These are phyloP conservation scores for Fusarium setosum DNA, from an alignment of 2,329 filamentous ascomycete species.

Conservation along the genomic window DNA sequence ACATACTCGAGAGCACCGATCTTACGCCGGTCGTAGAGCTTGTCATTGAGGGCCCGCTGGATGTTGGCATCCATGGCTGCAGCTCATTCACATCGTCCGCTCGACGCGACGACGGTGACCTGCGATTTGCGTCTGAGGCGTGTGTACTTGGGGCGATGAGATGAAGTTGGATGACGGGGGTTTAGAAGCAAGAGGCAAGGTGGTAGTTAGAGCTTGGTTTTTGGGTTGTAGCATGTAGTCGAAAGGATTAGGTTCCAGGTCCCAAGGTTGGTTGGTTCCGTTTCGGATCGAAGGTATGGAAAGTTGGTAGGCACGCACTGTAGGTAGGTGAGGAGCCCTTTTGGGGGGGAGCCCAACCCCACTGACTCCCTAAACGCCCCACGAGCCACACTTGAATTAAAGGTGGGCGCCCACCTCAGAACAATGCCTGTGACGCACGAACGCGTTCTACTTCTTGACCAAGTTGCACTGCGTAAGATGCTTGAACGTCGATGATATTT, in stretches of 20 bases:
- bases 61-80: slow-evolving; percentile 84
- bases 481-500: too few species aligned
- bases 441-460: slow-evolving; percentile 12
- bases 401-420: not conserved
- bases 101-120: slow-evolving; percentile 19
- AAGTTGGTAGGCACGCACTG: slow-evolving; percentile 23
- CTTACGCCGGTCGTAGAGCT: slow-evolving; percentile 98
- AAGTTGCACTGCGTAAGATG: not conserved
- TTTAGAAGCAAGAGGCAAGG: too few species aligned
- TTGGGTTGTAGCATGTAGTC: slow-evolving; percentile 11
- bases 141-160: not conserved
- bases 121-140: not conserved
- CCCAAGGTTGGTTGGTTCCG: slow-evolving; percentile 27
- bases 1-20: slow-evolving; percentile 94
- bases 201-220: not conserved
- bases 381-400: slow-evolving; percentile 15
- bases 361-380: slow-evolving; percentile 22
- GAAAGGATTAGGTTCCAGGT: slow-evolving; percentile 30
- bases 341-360: slow-evolving; percentile 23
- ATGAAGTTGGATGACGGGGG: not conserved
- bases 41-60: slow-evolving; percentile 93
- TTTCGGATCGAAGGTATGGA: slow-evolving; percentile 31
- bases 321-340: slow-evolving; percentile 27
- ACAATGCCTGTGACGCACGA: slow-evolving; percentile 32
- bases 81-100: slow-evolving; percentile 38